Percentiles rank a stretch among this genome's conserved stretches.
These are phyloP conservation scores for Mortierella sp. DNA, from an alignment of 371 early-diverging fungal species.

Conservation along the genomic window DNA sequence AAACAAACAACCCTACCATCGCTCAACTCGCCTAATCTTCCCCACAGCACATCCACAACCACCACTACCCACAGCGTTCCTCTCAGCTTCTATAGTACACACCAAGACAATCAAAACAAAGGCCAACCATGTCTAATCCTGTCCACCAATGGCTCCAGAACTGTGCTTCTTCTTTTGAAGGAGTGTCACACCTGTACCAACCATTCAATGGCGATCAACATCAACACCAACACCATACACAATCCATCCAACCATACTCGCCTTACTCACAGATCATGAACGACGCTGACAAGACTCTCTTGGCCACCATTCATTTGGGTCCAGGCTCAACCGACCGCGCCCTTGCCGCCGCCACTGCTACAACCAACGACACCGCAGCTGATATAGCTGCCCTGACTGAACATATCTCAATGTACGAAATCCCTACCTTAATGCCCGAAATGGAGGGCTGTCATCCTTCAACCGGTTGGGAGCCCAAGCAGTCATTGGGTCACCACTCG, in stretches of 20 bases:
- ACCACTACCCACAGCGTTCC: background rate
- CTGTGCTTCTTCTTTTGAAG: background rate
- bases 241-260: background rate
- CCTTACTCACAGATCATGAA: background rate
- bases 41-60: no score
- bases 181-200: background rate
- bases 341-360: background rate
- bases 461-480: background rate
- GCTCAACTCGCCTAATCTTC: background rate
- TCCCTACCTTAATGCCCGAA: background rate
- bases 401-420: background rate
- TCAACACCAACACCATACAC: background rate
- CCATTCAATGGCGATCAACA: background rate
- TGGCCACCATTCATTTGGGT: slow-evolving; percentile 1
- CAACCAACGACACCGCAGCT: background rate
- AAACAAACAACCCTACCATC: background rate
- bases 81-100: background rate
- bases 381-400: background rate
- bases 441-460: background rate
- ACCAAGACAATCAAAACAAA: background rate
- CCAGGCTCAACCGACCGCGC: background rate
- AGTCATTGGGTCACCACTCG: background rate
- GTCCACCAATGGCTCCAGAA: background rate
- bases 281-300: background rate
- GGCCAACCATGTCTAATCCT: background rate